Evolutionary conservation across 768 basidiomycete species (phyloP).

Genomic region (Termitomyces sp.): DNA sequence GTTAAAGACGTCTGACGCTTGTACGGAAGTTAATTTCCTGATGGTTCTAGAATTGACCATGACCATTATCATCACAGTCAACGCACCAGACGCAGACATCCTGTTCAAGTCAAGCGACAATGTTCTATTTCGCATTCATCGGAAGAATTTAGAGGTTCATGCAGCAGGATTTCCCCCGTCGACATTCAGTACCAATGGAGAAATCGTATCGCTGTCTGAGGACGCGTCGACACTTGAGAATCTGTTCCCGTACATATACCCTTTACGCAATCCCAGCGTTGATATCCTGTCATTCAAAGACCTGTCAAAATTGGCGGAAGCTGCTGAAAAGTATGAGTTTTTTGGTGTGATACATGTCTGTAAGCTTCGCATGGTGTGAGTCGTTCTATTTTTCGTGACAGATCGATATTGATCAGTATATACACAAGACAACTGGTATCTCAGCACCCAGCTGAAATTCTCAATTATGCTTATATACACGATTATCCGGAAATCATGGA

Average conservation of each 20-base stretch:
- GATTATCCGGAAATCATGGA: neutral
- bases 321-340: neutral
- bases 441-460: neutral
- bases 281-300: neutral
- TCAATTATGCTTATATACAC: neutral
- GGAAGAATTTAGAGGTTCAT: neutral
- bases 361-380: neutral
- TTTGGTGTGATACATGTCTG: neutral
- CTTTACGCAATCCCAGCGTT: neutral
- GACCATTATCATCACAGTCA: neutral
- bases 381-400: neutral
- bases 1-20: neutral
- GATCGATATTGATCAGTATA: neutral
- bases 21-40: neutral
- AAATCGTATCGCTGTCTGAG: neutral
- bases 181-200: neutral
- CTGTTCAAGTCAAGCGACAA: neutral
- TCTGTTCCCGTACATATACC: neutral
- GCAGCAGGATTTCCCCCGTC: neutral
- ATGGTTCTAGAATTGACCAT: neutral
- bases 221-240: neutral
- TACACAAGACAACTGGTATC: neutral
- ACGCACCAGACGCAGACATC: neutral
- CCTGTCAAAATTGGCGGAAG: neutral
- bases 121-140: neutral